phyloP scores from a whole-genome alignment of 148 eudicot genomes.

The Rhododendron kiyosumense region DNA sequence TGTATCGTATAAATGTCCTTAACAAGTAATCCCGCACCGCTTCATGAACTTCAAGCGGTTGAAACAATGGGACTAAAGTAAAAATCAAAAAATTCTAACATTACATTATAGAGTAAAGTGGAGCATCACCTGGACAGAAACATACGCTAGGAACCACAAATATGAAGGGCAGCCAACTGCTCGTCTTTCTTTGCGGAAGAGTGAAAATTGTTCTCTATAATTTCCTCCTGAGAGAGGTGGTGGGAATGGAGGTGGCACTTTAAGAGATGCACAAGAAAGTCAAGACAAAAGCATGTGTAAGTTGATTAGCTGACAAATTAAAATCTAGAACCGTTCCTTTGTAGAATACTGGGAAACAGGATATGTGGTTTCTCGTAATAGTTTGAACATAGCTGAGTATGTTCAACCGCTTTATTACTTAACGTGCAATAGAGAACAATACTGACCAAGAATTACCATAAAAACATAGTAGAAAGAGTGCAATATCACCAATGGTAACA shows the following conservation, averaged over 20 bases:
- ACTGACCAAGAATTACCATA: not conserved
- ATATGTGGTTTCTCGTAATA: not conserved
- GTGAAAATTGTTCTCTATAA: constrained; percentile 44
- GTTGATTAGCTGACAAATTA: constrained; percentile 7
- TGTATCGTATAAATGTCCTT: not conserved
- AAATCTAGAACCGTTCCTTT: not conserved
- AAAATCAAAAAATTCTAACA: not conserved
- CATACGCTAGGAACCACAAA: constrained; percentile 63
- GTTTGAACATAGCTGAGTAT: not conserved
- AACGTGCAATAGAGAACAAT: not conserved
- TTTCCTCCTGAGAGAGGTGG: constrained; percentile 86
- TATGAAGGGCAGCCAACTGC: constrained; percentile 78
- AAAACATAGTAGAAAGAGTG: not conserved
- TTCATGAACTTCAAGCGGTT: not conserved
- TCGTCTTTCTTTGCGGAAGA: constrained; percentile 52
- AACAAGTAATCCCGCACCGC: not conserved
- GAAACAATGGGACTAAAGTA: not conserved
- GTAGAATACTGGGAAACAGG: not conserved
- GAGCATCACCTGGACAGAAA: constrained; percentile 57
- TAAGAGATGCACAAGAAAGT: constrained; percentile 43
- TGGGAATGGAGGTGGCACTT: constrained; percentile 97
- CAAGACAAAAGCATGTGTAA: constrained; percentile 24
- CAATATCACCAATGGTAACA: not conserved
- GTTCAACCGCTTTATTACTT: not conserved
- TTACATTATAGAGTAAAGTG: not conserved